Base-by-base conservation (phyloP, 2,329 filamentous ascomycete species). In the Cordyceps javanica region DNA sequence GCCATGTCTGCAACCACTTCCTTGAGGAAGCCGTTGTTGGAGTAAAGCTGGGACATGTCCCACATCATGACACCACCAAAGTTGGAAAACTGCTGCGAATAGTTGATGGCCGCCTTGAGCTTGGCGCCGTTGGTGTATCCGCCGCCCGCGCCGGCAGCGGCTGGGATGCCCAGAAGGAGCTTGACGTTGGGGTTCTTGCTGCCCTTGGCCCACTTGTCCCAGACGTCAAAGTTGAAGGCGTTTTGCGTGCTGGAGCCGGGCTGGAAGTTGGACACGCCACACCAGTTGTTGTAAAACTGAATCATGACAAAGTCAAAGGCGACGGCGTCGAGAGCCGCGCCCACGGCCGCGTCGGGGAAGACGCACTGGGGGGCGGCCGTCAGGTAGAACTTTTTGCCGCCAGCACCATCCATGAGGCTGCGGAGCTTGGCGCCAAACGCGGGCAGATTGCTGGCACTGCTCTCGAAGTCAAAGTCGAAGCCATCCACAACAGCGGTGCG, bases 381-480 rank as follows among this genome's bases (percentile, higher is more conserved):
- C 39, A 90, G 72, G 70, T 80, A 82, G 69, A 78, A 87, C 68
- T 81, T 83, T 68, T 81, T 83, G 61, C 73, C 74, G 0, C 65
- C 70, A 25, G 78, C 76, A 21, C 72, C 72, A 62, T 83, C 75
- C 76, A 86, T 85, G 34, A 77, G 69, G 16, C 68, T 64, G 30
- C 85, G 81, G 10, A 90, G 77, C 55, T 78, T 73, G 38, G 76
- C 73, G 1, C 79, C 85, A 63, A 90, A 88, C 1, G 81, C 72
- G 0, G 75, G 76, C 72, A 87, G 83, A 71, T 89, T 85, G 49
- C 70, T 70, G 14, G 81, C 79, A 3, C 71, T 69, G 5, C 81
- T 75, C 72, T 91, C 88, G 61, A 91, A 85, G 68, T 91, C 88
- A 62, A 91, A 83, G 70, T 91, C 88, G 68, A 91, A 90, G 5